Percentiles rank a stretch among this genome's conserved stretches.
Conservation (phyloP, 2,329 filamentous ascomycete genomes). For the Cordyceps fumosorosea region DNA sequence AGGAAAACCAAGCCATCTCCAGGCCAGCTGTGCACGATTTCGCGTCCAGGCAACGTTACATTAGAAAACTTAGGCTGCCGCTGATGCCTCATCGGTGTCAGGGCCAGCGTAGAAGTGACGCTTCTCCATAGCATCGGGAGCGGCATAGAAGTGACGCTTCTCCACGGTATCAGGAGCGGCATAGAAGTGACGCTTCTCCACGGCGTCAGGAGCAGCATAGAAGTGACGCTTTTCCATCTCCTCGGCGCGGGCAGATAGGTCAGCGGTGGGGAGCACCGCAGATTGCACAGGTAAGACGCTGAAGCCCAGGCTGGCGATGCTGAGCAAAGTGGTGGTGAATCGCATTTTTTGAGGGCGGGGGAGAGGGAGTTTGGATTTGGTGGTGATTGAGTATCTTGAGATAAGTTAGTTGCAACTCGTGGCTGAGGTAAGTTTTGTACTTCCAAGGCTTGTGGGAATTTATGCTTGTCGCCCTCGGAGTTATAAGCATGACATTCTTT, state of each 20-base stretch:
- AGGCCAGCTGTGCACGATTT: not conserved
- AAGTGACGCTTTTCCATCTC: not conserved
- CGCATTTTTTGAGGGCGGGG: not conserved
- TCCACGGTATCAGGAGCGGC: not conserved
- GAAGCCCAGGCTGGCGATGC: constrained; percentile 3
- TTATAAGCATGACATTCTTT: too few species aligned
- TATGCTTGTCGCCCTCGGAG: too few species aligned
- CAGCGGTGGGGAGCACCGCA: not conserved
- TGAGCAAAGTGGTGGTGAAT: constrained; percentile 1
- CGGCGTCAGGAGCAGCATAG: not conserved
- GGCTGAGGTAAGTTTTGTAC: too few species aligned
- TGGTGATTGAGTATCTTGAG: not conserved
- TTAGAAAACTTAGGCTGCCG: too few species aligned
- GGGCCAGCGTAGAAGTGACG: too few species aligned
- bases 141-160: not conserved
- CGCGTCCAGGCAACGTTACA: not conserved
- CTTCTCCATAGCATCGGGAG: not conserved
- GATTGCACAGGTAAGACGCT: not conserved
- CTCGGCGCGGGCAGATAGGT: not conserved
- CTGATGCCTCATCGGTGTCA: too few species aligned
- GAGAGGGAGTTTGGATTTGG: not conserved
- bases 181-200: not conserved
- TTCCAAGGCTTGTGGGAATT: too few species aligned
- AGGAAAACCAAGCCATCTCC: not conserved
- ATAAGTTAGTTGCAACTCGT: too few species aligned